Conservation (phyloP, 2,329 filamentous ascomycete species). For the Colletotrichum sp. region DNA sequence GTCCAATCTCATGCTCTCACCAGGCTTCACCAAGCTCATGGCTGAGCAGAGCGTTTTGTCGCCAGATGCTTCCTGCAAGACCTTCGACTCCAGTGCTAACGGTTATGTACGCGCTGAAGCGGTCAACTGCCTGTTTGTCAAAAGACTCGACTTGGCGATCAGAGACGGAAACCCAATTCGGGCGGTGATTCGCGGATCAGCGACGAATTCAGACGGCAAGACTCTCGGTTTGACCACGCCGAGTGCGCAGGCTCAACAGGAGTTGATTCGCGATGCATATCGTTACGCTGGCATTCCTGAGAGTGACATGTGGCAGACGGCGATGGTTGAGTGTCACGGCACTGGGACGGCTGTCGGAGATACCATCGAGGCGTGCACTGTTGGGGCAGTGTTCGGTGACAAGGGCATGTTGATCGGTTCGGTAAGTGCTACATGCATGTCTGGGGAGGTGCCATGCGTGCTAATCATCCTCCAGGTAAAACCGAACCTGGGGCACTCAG, state of each 20-base stretch:
- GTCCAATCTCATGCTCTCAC: constrained; percentile 30
- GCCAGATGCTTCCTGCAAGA: constrained; percentile 27
- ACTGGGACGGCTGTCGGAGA: constrained; percentile 44
- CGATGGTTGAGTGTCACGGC: constrained; percentile 41
- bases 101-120: constrained; percentile 48
- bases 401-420: constrained; percentile 31
- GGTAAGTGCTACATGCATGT: background rate
- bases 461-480: constrained; percentile 34
- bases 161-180: constrained; percentile 38
- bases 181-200: constrained; percentile 31
- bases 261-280: constrained; percentile 31
- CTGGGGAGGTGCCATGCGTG: accelerated
- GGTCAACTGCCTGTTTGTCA: constrained; percentile 40
- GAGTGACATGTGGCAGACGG: constrained; percentile 28
- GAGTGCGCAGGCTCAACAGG: constrained; percentile 27
- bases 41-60: constrained; percentile 27
- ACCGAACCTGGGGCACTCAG: constrained; percentile 41
- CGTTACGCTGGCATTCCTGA: constrained; percentile 19
- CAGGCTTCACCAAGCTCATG: constrained; percentile 10
- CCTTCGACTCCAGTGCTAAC: constrained; percentile 42
- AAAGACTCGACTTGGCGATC: constrained; percentile 42
- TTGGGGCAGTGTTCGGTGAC: constrained; percentile 33
- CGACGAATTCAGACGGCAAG: constrained; percentile 39
- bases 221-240: constrained; percentile 40
- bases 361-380: constrained; percentile 39